These are phyloP conservation scores for Clonostachys solani DNA, from an alignment of 2,329 filamentous ascomycete genomes.

Conservation along the genomic window DNA sequence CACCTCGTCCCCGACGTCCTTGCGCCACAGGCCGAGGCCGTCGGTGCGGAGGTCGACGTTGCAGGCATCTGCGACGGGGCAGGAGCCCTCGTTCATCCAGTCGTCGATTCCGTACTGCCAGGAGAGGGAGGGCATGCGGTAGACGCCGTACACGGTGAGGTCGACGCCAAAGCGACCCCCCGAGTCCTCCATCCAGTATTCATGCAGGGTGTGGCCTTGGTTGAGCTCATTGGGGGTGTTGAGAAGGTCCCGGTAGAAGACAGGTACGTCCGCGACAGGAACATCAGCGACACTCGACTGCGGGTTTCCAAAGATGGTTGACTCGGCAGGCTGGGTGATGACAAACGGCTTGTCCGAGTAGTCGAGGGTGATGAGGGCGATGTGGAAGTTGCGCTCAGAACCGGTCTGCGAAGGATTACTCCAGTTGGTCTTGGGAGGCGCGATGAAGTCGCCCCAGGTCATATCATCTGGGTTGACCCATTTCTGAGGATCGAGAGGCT, in stretches of 20 bases:
- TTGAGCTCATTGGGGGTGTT: conserved; percentile 45
- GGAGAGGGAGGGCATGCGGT: conserved; percentile 38
- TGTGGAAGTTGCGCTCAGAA: conserved; percentile 47
- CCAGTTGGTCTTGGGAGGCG: conserved; percentile 43
- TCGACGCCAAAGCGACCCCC: conserved; percentile 47
- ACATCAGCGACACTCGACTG: conserved; percentile 34
- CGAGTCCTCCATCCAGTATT: conserved; percentile 55
- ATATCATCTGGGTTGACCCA: conserved; percentile 50
- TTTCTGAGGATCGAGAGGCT: conserved; percentile 43
- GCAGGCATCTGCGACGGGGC: conserved; percentile 35
- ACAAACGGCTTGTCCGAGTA: conserved; percentile 44
- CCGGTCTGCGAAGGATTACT: conserved; percentile 35
- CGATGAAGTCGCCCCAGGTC: conserved; percentile 44
- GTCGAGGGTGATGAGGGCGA: conserved; percentile 47
- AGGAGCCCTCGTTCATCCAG: conserved; percentile 41
- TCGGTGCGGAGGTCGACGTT: conserved; percentile 42
- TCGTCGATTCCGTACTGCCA: conserved; percentile 48
- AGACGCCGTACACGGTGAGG: conserved; percentile 46
- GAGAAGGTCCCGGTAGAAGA: conserved; percentile 44
- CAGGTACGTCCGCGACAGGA: conserved; percentile 38
- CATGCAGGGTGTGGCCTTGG: conserved; percentile 45
- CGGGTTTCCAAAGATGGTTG: conserved; percentile 46
- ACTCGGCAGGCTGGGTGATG: conserved; percentile 36
- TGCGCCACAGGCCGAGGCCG: conserved; percentile 41
- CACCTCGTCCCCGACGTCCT: conserved; percentile 43